Evolutionary conservation across 352 stramenopile species (phyloP), one percentile per base, ranked within the genome.

Genomic region (Albugo candida): DNA sequence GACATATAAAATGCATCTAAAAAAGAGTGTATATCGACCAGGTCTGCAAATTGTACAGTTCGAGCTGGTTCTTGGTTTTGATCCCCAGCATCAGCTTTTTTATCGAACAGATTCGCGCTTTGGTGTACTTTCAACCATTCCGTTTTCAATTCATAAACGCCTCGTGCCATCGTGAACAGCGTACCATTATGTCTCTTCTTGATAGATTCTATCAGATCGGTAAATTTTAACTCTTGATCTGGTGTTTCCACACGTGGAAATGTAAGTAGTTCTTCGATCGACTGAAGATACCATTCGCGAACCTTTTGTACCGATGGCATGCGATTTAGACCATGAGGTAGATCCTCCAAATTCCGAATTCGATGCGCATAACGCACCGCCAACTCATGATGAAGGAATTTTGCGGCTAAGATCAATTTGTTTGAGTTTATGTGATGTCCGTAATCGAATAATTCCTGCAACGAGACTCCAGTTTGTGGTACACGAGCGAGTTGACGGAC

Each of bases 1-100:
- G 81, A 97, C 69, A 98, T 96, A 64, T 99, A 99, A 63, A 99
- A 99, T 11, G 85, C 75, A 65, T 99, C 96, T 48, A 99, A 66
- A 62, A 99, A 99, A 16, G 85, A 86, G 54, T 99, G 95, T 41
- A 97, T 83, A 53, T 96, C 81, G 36, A 83, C 75, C 53, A 97
- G 73, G 39, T 97, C 79, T 2, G 79, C 73, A 48, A 92, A 87
- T 54, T 86, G 73, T 40, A 84, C 65, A 51, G 79, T 70, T 13
- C 54, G 60, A 38, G 63, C 37, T 3, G 36, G 36, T 18, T 49
- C 58, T 2, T 17, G 31, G 12, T 48, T 45, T 8, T 65, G 56
- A 11, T 53, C 38, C 48, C 74, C 77, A 45, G 64, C 61, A 1
- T 64, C 58, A 18, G 19, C 11, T 53, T 86, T 83, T 20, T 80